Evolutionary conservation across 2,329 filamentous ascomycete species (phyloP).

Genomic region (Ophiosphaerella korrae): DNA sequence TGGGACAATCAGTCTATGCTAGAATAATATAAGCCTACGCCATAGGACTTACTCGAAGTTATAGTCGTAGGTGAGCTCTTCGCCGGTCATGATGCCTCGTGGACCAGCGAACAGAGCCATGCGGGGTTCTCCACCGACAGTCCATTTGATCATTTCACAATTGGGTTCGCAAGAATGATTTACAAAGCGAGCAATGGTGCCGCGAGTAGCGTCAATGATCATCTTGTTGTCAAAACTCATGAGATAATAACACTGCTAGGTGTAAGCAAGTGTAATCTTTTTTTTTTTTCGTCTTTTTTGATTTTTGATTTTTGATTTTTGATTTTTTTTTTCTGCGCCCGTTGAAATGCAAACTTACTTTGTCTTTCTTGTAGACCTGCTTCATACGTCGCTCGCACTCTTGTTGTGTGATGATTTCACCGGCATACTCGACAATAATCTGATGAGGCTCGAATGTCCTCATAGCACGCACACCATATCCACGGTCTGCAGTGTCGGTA

Average conservation of each 20-base stretch:
- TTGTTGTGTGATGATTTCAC: slow-evolving; percentile 93
- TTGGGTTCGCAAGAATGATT: slow-evolving; percentile 98
- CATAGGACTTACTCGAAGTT: slow-evolving; percentile 66
- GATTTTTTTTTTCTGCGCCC: not conserved
- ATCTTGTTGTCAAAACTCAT: slow-evolving; percentile 99
- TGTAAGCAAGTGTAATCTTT: slow-evolving; percentile 19
- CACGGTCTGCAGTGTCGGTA: slow-evolving; percentile 84
- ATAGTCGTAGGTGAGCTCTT: slow-evolving; percentile 95
- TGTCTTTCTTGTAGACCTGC: slow-evolving; percentile 89
- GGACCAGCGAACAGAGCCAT: slow-evolving; percentile 97
- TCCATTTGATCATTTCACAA: slow-evolving; percentile 98
- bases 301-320: too few relatives aligned
- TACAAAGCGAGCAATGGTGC: slow-evolving; percentile 95
- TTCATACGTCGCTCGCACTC: slow-evolving; percentile 95
- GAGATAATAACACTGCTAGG: slow-evolving; percentile 83
- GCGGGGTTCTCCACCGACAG: slow-evolving; percentile 87
- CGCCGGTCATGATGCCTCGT: slow-evolving; percentile 86
- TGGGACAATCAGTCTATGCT: slow-evolving; percentile 16
- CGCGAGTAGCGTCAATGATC: slow-evolving; percentile 96
- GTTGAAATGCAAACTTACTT: slow-evolving; percentile 60
- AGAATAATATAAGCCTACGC: not conserved
- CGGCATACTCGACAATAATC: slow-evolving; percentile 98
- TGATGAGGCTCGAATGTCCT: slow-evolving; percentile 85
- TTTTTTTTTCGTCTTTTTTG: too few relatives aligned
- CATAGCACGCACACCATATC: slow-evolving; percentile 90